Evolutionary conservation across 2,329 filamentous ascomycete genomes (phyloP), one percentile per base, ranked within the genome.

Genomic region (Rhinocladiella similis): DNA sequence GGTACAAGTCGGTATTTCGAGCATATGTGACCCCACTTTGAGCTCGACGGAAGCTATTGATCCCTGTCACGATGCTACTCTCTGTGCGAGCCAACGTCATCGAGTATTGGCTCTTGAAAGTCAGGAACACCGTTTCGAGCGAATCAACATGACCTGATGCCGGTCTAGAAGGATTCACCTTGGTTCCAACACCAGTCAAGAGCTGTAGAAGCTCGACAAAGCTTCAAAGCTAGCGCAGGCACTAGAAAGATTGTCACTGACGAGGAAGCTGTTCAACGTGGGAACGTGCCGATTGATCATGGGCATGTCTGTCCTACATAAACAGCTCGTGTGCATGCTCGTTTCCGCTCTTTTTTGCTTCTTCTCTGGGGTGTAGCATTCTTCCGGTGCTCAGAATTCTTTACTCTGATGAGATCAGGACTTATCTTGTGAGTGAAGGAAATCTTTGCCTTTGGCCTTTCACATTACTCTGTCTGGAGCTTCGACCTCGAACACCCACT

Each of bases 51-150:
- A 49, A 42, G 36, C 29, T 50, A 13, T 9, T 10, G 16, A 57
- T 50, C 52, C 56, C 33, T 48, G 55, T 48, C 33, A 10, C 42
- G 36, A 62, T 62, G 54, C 56, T 54, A 62, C 59, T 49, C 54
- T 52, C 47, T 27, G 35, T 39, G 45, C 7, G 27, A 48, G 22
- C 13, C 50, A 43, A 47, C 59, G 56, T 62, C 59, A 62, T 62
- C 2, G 47, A 55, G 47, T 41, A 19, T 53, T 14, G 48, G 49
- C 41, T 35, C 10, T 25, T 35, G 18, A 39, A 22, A 46, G 29
- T 33, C 46, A 46, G 46, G 27, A 25, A 45, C 13, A 16, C 13
- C 18, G 18, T 41, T 25, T 5, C 33, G 46, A 36, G 55, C 47
- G 35, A 59, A 59, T 59, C 48, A 25, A 22, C 41, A 59, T 48